Conservation (phyloP, 2,329 filamentous ascomycete genomes). For the Westerdykella sp. region DNA sequence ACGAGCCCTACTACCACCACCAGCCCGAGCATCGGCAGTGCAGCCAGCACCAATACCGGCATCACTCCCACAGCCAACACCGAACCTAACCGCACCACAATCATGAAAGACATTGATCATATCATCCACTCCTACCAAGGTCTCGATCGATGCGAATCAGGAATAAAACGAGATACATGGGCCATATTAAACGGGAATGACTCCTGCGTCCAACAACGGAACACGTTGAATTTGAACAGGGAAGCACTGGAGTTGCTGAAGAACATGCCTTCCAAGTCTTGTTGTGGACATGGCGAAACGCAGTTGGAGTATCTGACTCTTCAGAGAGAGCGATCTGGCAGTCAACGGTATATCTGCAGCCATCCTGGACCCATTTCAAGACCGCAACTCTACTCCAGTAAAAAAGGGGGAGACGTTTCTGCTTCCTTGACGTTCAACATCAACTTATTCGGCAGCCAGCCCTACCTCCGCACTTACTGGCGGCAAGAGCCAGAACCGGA, state of each 20-base stretch:
- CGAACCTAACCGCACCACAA: constrained; percentile 13
- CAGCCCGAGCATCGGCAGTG: constrained; percentile 8
- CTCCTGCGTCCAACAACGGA: constrained; percentile 2
- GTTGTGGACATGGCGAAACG: constrained; percentile 1
- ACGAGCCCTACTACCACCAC: constrained; percentile 1
- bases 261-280: constrained; percentile 6
- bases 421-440: background rate
- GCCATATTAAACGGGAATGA: constrained; percentile 13
- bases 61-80: constrained; percentile 19
- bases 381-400: background rate
- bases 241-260: constrained; percentile 10
- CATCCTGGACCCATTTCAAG: background rate
- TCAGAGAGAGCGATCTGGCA: background rate
- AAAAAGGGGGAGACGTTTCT: background rate
- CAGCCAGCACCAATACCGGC: constrained; percentile 9
- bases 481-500: too few species aligned
- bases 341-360: too few species aligned
- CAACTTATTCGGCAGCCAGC: too few species aligned
- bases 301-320: constrained; percentile 8
- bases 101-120: constrained; percentile 31
- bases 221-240: constrained; percentile 7
- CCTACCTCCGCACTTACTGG: too few species aligned
- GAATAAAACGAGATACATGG: constrained; percentile 17
- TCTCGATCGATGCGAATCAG: constrained; percentile 9
- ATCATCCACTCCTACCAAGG: constrained; percentile 29